These are phyloP conservation scores for Geotrichum cucujoidarum DNA, from an alignment of 1,139 yeast species.

Conservation along the genomic window DNA sequence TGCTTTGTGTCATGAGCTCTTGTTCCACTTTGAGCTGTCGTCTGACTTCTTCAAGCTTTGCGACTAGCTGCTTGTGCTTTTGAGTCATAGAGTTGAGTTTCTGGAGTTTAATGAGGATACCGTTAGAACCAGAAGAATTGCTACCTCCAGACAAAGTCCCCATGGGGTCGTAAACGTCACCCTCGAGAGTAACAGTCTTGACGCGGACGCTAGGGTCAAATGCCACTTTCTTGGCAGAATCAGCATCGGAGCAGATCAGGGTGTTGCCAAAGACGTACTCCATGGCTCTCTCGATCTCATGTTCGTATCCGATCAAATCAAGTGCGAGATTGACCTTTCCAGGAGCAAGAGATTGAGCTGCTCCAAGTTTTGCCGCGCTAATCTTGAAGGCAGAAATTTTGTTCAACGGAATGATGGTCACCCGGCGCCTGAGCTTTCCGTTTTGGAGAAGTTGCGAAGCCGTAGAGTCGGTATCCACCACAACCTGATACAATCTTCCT, in stretches of 20 bases:
- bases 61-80: conserved; percentile 40
- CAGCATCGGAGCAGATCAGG: conserved; percentile 78
- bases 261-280: conserved; percentile 87
- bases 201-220: conserved; percentile 77
- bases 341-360: conserved; percentile 70
- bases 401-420: conserved; percentile 88
- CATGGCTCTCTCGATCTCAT: conserved; percentile 75
- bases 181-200: conserved; percentile 87
- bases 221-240: conserved; percentile 81
- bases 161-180: conserved; percentile 92
- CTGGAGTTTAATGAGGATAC: conserved; percentile 63
- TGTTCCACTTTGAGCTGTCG: conserved; percentile 46
- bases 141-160: conserved; percentile 98
- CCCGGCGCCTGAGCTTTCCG: conserved; percentile 75
- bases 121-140: conserved; percentile 42
- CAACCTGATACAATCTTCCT: conserved; percentile 79
- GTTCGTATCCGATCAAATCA: conserved; percentile 68
- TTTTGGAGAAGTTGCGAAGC: conserved; percentile 76
- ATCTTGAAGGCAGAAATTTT: conserved; percentile 57
- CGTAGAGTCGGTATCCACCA: conserved; percentile 80
- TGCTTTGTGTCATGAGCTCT: conserved; percentile 48
- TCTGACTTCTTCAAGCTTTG: conserved; percentile 43
- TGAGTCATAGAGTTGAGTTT: conserved; percentile 52
- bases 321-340: conserved; percentile 84
- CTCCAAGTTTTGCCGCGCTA: conserved; percentile 34